A percentile compares a stretch with the other conserved stretches of the same genome.
Conservation (phyloP, 1,284 basidiomycete species). For the Ganoderma meredithae region DNA sequence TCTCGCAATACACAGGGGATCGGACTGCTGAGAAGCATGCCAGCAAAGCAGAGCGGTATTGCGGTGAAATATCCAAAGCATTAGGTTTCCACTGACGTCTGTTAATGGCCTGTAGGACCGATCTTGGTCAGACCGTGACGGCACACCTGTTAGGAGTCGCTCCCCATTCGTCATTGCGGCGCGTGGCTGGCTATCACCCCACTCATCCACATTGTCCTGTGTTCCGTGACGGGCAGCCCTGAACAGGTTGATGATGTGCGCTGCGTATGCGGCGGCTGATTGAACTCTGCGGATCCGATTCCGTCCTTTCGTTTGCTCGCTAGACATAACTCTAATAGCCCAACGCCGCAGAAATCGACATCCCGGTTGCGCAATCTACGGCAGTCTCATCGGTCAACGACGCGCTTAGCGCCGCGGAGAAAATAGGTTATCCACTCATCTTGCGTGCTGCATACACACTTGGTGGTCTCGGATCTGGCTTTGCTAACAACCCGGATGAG, state of each 20-base stretch:
- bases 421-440: constrained; percentile 98
- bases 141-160: neutral
- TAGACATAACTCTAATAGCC: neutral
- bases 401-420: constrained; percentile 89
- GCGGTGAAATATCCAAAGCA: neutral
- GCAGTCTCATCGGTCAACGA: constrained; percentile 96
- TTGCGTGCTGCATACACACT: constrained; percentile 98
- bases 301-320: neutral
- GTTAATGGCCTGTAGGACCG: neutral
- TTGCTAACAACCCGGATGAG: constrained; percentile 96
- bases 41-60: neutral
- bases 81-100: neutral
- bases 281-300: constrained; percentile 3
- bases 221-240: neutral
- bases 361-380: constrained; percentile 96
- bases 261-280: neutral
- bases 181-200: neutral
- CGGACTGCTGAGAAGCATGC: neutral
- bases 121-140: neutral
- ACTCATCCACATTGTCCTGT: neutral
- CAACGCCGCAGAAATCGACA: constrained; percentile 86
- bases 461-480: constrained; percentile 98
- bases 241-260: neutral
- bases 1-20: neutral
- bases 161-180: neutral